phyloP scores from a whole-genome alignment of 345 rosid genomes.

The Mallotus nudiflorus region DNA sequence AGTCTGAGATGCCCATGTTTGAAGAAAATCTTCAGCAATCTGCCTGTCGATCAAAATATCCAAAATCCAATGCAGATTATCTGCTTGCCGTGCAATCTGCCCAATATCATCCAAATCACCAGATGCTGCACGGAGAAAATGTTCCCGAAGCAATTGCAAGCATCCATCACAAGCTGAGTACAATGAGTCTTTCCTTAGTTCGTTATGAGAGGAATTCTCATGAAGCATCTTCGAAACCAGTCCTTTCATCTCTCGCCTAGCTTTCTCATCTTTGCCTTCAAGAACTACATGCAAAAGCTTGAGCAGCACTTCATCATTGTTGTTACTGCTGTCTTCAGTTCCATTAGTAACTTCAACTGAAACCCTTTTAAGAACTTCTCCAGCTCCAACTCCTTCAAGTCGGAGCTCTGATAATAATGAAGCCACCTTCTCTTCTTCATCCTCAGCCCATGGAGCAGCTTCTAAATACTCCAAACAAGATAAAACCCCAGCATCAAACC shows the following conservation, averaged over 20 bases:
- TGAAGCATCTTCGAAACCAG: constrained; percentile 91
- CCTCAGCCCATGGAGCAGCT: constrained; percentile 99
- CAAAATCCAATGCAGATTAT: constrained; percentile 91
- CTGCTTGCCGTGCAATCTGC: constrained; percentile 91
- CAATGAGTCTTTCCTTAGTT: constrained; percentile 82
- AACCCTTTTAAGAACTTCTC: constrained; percentile 91
- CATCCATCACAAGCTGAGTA: constrained; percentile 84
- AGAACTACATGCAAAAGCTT: constrained; percentile 90
- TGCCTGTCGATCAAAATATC: constrained; percentile 92
- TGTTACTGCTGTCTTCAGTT: constrained; percentile 49
- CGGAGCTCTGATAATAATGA: constrained; percentile 74
- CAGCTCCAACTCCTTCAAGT: constrained; percentile 90
- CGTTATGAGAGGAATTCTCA: constrained; percentile 87
- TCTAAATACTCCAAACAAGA: constrained; percentile 96
- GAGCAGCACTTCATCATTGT: constrained; percentile 73
- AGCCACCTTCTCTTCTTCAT: constrained; percentile 92
- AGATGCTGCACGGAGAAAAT: constrained; percentile 66
- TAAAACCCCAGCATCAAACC: constrained; percentile 93
- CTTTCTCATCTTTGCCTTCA: constrained; percentile 96
- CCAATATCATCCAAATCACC: constrained; percentile 60
- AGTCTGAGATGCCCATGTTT: constrained; percentile 85
- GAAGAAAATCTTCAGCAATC: constrained; percentile 85
- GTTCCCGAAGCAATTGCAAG: constrained; percentile 61
- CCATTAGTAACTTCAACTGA: constrained; percentile 65
- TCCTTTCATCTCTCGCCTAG: constrained; percentile 97